Evolutionary conservation across 2,329 filamentous ascomycete genomes (phyloP), one percentile per base, ranked within the genome.

Genomic region (Colletotrichum tropicicola): DNA sequence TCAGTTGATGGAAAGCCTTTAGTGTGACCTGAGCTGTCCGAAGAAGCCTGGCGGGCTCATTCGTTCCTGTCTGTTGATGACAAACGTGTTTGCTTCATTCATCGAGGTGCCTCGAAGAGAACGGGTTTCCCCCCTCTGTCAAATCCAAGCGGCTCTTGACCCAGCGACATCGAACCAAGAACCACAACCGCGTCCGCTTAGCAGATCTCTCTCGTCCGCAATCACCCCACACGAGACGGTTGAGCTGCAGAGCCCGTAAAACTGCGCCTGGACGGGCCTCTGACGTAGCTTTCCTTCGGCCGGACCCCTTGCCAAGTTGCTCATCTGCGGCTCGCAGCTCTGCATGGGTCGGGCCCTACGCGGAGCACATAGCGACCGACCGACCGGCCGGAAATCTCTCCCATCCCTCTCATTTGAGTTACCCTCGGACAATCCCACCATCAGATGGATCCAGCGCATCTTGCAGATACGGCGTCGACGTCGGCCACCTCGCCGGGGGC

Each of bases 381-480:
- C 54, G 30, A 49, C 25, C 54, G 54, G 23, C 54, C 56, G 48
- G 57, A 28, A 60, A 25, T 39, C 27, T 60, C 25, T 51, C 43
- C 48, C 27, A 48, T 55, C 43, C 32, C 25, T 43, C 53, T 60
- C 51, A 21, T 43, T 54, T 43, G 48, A 64, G 60, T 61, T 32
- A 30, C 57, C 43, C 35, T 61, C 49, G 47, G 49, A 55, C 49
- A 43, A 45, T 37, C 43, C 35, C 32, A 17, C 55, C 49, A 55
- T 51, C 56, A 48, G 27, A 51, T 65, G 61, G 61, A 61, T 51
- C 61, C 57, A 47, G 28, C 30, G 53, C 49, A 32, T 48, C 32
- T 53, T 61, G 57, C 28, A 61, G 43, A 61, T 61, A 44, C 57
- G 49, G 61, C 21, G 61, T 60, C 61, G 43, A n/a, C 51, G 19